Evolutionary conservation across 2,329 filamentous ascomycete species (phyloP).

Genomic region (Penicillium sp.): DNA sequence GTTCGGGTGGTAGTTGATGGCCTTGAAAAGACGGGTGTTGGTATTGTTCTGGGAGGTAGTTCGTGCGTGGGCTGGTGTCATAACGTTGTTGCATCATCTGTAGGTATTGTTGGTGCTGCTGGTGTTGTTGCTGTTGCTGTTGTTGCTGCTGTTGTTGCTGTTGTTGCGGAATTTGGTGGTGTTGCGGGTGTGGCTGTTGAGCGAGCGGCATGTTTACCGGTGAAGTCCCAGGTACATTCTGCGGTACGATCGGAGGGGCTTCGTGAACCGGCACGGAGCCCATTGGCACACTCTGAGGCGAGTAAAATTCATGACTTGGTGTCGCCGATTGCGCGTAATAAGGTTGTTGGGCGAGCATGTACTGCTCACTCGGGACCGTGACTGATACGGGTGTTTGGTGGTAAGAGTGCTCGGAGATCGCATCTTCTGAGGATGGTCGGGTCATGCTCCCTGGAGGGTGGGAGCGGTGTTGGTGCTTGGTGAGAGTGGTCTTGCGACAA

Average conservation of each 20-base stretch:
- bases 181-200: conserved; percentile 27
- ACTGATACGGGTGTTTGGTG: conserved; percentile 27
- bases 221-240: conserved; percentile 31
- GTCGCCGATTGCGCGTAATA: conserved; percentile 36
- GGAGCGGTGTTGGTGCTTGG: conserved; percentile 42
- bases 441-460: conserved; percentile 35
- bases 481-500: conserved; percentile 43
- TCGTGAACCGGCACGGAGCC: conserved; percentile 32
- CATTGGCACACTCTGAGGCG: conserved; percentile 34
- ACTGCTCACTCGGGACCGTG: conserved; percentile 35
- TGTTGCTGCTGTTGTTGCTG: conserved; percentile 23
- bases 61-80: conserved; percentile 28
- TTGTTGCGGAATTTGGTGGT: conserved; percentile 26
- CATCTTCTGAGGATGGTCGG: conserved; percentile 38
- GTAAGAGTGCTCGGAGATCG: conserved; percentile 38
- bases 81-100: conserved; percentile 37
- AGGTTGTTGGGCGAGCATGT: conserved; percentile 37
- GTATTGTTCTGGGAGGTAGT: conserved; percentile 34
- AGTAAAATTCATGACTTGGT: conserved; percentile 39
- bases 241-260: conserved; percentile 30
- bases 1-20: conserved; percentile 30
- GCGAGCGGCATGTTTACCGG: conserved; percentile 30
- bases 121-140: conserved; percentile 30
- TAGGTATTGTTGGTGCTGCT: conserved; percentile 23
- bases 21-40: conserved; percentile 28